These are phyloP conservation scores for Pythium grandisporangium DNA, from an alignment of 352 stramenopile species.

Conservation along the genomic window DNA sequence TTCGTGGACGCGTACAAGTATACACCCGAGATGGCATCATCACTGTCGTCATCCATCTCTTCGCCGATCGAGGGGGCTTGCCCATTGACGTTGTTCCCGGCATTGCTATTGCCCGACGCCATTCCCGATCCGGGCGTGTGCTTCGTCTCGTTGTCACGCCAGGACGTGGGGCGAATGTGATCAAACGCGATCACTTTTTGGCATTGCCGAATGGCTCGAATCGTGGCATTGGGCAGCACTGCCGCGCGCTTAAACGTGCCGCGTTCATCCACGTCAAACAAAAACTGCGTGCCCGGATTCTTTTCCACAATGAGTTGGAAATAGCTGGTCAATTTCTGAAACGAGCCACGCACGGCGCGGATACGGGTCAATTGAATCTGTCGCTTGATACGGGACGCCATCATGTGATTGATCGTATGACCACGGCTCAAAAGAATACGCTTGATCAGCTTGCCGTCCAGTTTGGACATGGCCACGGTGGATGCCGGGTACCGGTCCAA, in stretches of 20 bases:
- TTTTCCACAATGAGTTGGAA: conserved; percentile 53
- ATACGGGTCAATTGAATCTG: conserved; percentile 55
- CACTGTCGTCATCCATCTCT: conserved; percentile 42
- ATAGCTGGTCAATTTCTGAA: conserved; percentile 59
- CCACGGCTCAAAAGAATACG: conserved; percentile 56
- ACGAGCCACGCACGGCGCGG: conserved; percentile 45
- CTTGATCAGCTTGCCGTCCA: conserved; percentile 71
- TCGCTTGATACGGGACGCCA: conserved; percentile 71
- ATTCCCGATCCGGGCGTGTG: too few relatives aligned
- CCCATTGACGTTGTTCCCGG: conserved; percentile 1
- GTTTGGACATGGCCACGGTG: conserved; percentile 46
- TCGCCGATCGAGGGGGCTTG: too few relatives aligned
- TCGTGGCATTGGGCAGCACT: conserved; percentile 42
- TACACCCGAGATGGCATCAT: conserved; percentile 62
- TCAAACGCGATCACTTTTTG: conserved; percentile 58
- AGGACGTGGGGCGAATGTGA: conserved; percentile 27
- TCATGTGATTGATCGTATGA: conserved; percentile 80
- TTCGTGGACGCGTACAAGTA: conserved; percentile 67
- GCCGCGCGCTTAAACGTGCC: conserved; percentile 52
- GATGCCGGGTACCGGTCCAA: conserved; percentile 51
- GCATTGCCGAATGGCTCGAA: conserved; percentile 43
- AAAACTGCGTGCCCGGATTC: conserved; percentile 47
- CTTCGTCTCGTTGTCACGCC: conserved; percentile 28
- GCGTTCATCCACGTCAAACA: conserved; percentile 38
- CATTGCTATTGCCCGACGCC: too few relatives aligned